Evolutionary conservation across 2,329 filamentous ascomycete species (phyloP), one percentile per base, ranked within the genome.

Genomic region (Hypocreales sp.): DNA sequence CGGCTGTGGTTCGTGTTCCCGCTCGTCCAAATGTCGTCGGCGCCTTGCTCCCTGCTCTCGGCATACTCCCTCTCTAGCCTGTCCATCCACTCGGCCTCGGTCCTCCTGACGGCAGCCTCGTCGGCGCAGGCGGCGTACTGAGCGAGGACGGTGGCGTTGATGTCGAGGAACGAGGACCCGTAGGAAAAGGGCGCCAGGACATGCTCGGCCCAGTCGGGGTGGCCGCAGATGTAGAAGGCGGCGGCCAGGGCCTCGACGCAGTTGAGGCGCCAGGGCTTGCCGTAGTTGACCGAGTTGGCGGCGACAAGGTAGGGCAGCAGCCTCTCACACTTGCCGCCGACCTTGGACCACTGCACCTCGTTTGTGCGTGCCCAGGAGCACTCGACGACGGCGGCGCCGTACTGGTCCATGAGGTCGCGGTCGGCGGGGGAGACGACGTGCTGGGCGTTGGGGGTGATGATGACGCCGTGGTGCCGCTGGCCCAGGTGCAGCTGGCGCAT

Each of bases 211-310:
- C 90, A 98, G 27, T 94, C 87, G 6, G 68, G 51, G 44, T 90
- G 82, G 5, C 90, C 83, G 42, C 87, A 95, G 37, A 98, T 98
- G 44, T 70, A 81, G 46, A 92, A 98, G 14, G 81, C 82, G 4
- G 90, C 87, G 0, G 84, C 90, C 25, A 98, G 61, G 4, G 90
- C 90, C 59, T 98, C 90, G 17, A 84, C 90, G 43, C 90, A 98
- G 53, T 98, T 98, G 35, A 98, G 53, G 29, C 86, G 67, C 81
- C 86, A 94, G 5, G 90, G 90, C 45, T 82, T 81, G 34, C 90
- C 90, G 55, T 98, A 98, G 57, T 98, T 98, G 46, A 94, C 90
- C 2, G 80, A 79, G 50, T 98, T 98, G 25, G 90, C 90, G 5
- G 90, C 90, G 26, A 98, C 86, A 7, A 98, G 73, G 51, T 98